phyloP scores from a whole-genome alignment of 495 filamentous ascomycete genomes.

The Podospora pseudopauciseta region DNA sequence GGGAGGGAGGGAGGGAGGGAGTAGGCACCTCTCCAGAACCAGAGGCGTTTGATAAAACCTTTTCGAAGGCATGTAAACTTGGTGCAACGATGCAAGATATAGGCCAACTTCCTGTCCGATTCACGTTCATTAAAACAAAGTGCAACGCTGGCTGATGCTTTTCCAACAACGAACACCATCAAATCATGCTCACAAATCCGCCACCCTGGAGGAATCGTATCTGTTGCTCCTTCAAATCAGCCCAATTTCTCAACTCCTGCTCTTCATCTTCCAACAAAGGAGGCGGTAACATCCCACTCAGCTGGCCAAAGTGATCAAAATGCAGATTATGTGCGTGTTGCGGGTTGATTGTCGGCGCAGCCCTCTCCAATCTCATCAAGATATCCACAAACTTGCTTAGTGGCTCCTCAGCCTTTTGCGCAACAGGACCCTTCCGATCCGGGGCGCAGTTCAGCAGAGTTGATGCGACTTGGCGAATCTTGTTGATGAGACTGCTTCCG shows the following conservation, averaged over 20 bases:
- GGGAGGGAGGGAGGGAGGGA: too few species aligned
- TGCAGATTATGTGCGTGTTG: not conserved
- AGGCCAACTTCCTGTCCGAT: too few species aligned
- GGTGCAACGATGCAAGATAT: too few species aligned
- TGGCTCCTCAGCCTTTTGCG: constrained; percentile 59
- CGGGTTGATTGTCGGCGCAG: constrained; percentile 31
- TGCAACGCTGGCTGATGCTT: not conserved
- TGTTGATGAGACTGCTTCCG: constrained; percentile 64
- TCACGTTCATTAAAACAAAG: too few species aligned
- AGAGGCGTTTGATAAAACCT: too few species aligned
- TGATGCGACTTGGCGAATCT: constrained; percentile 72
- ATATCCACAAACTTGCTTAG: constrained; percentile 65
- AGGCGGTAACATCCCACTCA: not conserved
- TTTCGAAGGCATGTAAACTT: too few species aligned
- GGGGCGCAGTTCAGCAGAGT: constrained; percentile 64
- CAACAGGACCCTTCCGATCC: constrained; percentile 52
- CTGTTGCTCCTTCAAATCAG: constrained; percentile 70
- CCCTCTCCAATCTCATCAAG: constrained; percentile 64
- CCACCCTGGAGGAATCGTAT: constrained; percentile 64
- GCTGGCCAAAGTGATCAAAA: not conserved
- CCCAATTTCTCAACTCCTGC: constrained; percentile 67
- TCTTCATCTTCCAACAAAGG: constrained; percentile 59
- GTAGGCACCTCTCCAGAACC: too few species aligned
- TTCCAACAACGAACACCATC: not conserved
- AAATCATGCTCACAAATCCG: constrained; percentile 40